Percentiles rank a stretch among this genome's conserved stretches.
These are phyloP conservation scores for Aureobasidium subglaciale DNA, from an alignment of 2,329 filamentous ascomycete genomes.

Conservation along the genomic window DNA sequence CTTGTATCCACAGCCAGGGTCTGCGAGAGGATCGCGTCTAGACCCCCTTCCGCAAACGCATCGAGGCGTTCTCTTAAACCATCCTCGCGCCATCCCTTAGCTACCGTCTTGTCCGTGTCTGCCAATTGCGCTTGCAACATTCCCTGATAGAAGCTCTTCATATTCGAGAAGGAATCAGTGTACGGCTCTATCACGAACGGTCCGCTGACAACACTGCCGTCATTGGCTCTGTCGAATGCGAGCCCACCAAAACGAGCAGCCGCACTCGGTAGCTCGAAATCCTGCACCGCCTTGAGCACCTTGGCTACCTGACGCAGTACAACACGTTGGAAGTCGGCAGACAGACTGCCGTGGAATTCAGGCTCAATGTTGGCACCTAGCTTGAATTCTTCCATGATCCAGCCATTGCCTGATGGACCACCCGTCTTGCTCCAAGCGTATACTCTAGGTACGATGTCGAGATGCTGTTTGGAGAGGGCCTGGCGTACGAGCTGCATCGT, in stretches of 20 bases:
- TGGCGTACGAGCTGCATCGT: background rate
- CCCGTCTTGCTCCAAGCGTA: background rate
- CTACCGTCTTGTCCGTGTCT: background rate
- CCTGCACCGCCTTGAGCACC: background rate
- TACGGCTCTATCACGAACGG: background rate
- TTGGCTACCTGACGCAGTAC: background rate
- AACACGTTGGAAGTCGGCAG: background rate
- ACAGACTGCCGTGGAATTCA: background rate
- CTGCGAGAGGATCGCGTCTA: background rate
- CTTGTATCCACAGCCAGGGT: background rate
- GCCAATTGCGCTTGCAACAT: background rate
- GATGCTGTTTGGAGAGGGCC: background rate
- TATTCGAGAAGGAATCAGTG: background rate
- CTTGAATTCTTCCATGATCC: background rate
- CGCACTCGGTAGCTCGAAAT: background rate
- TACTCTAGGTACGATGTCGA: background rate
- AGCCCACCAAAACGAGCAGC: background rate
- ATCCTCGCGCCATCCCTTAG: background rate
- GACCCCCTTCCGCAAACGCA: background rate
- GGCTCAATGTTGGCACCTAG: background rate
- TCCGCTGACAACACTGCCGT: background rate
- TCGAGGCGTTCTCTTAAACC: background rate
- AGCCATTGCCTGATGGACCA: background rate
- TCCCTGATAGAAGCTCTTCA: background rate
- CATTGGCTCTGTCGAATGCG: background rate